Base-by-base conservation (phyloP, 129 eudicot genomes). In the Flaveria sonorensis region DNA sequence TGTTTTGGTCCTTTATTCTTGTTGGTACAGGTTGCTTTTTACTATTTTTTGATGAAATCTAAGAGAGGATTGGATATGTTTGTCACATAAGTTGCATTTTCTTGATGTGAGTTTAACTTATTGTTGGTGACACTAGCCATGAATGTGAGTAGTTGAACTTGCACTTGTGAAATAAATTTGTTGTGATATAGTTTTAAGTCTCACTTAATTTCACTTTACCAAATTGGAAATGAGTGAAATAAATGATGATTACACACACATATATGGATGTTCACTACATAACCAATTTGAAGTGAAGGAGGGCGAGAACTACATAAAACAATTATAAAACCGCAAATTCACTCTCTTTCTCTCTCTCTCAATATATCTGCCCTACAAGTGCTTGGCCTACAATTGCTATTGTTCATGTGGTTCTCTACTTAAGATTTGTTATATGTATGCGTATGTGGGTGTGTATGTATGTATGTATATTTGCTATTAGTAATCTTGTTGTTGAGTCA, bases 71-170 rank as follows among this genome's bases (percentile, higher is more conserved):
- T 52, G 59, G 21, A n/a, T 16, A n/a, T 16, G 1, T 36, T 36
- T 6, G 7, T 36, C 8, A 36, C 40, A 36, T 36, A 6, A 23
- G 39, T 60, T 24, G 66, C 26, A 24, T 24, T 60, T 60, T 77
- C 75, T 55, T 56, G 76, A 60, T 77, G 76, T 60, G 66, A 60
- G 61, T 57, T 69, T 45, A 42, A 21, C 18, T 26, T 68, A 3
- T 2, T 69, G 8, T 13, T 60, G 47, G 48, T 47, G 79, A 63
- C 47, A 63, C 73, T 65, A 76, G 32, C 66, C 53, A 36, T 51
- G 52, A 76, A 66, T 76, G 73, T 76, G 60, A 60, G 59, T 45
- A 68, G 50, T 60, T 61, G 66, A 53, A 15, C 70, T 74, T 61
- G 78, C 70, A 43, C 7, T 26, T 74, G 42, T 57, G 56, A 24